phyloP scores from a whole-genome alignment of 73 alveolate species.

The Effrenium voratum region DNA sequence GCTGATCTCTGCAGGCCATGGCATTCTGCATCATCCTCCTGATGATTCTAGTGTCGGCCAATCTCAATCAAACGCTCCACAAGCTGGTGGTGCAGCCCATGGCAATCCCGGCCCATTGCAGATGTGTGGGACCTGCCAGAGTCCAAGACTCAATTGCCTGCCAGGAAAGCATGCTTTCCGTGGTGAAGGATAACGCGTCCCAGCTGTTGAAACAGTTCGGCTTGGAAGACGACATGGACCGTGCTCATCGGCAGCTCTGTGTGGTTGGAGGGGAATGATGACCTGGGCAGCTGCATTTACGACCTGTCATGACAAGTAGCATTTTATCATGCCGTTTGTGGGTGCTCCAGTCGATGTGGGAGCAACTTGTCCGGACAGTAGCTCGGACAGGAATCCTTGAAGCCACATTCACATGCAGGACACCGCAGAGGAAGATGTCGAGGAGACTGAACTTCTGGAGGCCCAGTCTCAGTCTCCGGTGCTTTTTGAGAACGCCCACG shows the following conservation, averaged over 20 bases:
- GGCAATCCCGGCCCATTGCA: background rate
- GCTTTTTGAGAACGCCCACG: background rate
- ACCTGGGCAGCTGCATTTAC: too few species aligned
- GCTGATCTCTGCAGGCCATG: slow-evolving; percentile 36
- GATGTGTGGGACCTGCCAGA: background rate
- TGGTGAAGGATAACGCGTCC: slow-evolving; percentile 89
- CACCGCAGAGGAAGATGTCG: slow-evolving; percentile 79
- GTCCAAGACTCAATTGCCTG: background rate
- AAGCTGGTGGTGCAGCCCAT: slow-evolving; percentile 90
- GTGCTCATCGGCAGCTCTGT: too few species aligned
- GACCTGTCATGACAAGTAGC: too few species aligned
- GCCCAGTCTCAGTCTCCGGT: background rate
- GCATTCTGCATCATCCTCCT: slow-evolving; percentile 79
- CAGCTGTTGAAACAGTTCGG: slow-evolving; percentile 87
- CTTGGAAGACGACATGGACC: slow-evolving; percentile 82
- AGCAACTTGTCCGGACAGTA: too few species aligned
- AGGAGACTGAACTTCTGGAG: slow-evolving; percentile 78
- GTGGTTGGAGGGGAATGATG: too few species aligned
- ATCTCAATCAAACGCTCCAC: slow-evolving; percentile 80
- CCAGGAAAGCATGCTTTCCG: slow-evolving; percentile 93
- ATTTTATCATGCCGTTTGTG: too few species aligned
- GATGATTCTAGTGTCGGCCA: slow-evolving; percentile 75
- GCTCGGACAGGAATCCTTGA: too few species aligned
- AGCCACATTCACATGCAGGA: too few species aligned
- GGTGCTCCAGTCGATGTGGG: too few species aligned